These are phyloP conservation scores for Sicyos baderoa DNA, from an alignment of 306 rosid genomes.

Conservation along the genomic window DNA sequence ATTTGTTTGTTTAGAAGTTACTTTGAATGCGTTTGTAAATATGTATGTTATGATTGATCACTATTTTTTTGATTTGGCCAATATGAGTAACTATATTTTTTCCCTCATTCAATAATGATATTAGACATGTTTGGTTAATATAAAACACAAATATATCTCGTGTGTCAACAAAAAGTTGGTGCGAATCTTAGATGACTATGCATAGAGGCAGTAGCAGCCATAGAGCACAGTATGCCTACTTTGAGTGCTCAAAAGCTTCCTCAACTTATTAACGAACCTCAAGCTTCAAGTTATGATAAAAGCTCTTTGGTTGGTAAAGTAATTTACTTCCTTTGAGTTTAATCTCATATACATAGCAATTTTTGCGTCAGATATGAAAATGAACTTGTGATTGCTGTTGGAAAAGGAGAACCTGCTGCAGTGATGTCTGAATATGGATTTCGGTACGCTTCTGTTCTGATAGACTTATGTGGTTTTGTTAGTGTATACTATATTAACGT, in stretches of 20 bases:
- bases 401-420: conserved; percentile 87
- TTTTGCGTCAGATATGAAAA: conserved; percentile 51
- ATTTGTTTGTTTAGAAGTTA: background rate
- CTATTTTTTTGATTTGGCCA: background rate
- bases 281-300: background rate
- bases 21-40: background rate
- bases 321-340: conserved; percentile 5
- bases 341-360: conserved; percentile 12
- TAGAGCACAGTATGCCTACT: background rate
- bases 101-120: background rate
- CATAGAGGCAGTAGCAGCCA: conserved; percentile 1
- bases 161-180: background rate
- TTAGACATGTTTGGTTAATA: conserved; percentile 3
- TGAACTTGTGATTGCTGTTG: conserved; percentile 70
- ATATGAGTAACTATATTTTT: conserved; percentile 4
- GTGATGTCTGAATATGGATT: conserved; percentile 90
- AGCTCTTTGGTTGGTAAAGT: background rate
- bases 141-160: background rate
- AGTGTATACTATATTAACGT: conserved; percentile 4
- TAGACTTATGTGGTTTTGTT: conserved; percentile 13
- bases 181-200: background rate
- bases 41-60: background rate
- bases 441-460: conserved; percentile 38
- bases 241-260: background rate
- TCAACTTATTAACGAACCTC: background rate